Conservation (phyloP, 768 basidiomycete species). For the Boletus barrowsii region DNA sequence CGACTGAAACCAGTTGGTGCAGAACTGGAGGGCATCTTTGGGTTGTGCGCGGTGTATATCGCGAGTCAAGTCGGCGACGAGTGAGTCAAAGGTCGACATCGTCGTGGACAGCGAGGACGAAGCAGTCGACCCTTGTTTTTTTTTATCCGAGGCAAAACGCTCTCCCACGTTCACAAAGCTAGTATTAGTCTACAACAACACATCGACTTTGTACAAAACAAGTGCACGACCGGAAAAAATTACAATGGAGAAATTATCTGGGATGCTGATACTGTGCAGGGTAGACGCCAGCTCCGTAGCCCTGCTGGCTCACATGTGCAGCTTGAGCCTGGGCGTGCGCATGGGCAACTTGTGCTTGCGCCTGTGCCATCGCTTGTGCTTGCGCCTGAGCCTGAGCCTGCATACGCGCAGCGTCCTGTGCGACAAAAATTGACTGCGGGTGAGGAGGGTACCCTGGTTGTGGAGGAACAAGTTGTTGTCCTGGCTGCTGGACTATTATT, state of each 20-base stretch:
- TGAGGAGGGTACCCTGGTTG: constrained; percentile 32
- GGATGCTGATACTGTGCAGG: constrained; percentile 33
- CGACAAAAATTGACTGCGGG: constrained; percentile 31
- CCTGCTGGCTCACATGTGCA: constrained; percentile 30
- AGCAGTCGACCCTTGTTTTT: not conserved
- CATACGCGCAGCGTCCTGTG: constrained; percentile 33
- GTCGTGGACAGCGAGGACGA: constrained; percentile 14
- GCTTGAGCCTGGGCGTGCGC: constrained; percentile 39
- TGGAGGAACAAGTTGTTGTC: constrained; percentile 37
- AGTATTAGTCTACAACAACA: not conserved
- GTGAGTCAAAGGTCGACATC: constrained; percentile 74
- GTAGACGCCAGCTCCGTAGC: constrained; percentile 26
- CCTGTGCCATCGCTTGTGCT: constrained; percentile 39
- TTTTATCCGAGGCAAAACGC: constrained; percentile 6
- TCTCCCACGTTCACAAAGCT: constrained; percentile 25
- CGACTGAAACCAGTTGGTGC: constrained; percentile 91
- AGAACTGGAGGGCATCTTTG: constrained; percentile 87
- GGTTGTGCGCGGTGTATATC: constrained; percentile 86
- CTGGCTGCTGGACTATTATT: constrained; percentile 37
- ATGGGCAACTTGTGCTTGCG: constrained; percentile 40
- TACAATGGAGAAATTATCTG: constrained; percentile 14
- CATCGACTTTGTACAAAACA: constrained; percentile 10
- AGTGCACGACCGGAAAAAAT: not conserved
- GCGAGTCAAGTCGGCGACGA: constrained; percentile 81
- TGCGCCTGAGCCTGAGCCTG: constrained; percentile 45